A percentile compares a stretch with the other conserved stretches of the same genome.
These are phyloP conservation scores for Fusarium globosum DNA, from an alignment of 2,329 filamentous ascomycete species.

Conservation along the genomic window DNA sequence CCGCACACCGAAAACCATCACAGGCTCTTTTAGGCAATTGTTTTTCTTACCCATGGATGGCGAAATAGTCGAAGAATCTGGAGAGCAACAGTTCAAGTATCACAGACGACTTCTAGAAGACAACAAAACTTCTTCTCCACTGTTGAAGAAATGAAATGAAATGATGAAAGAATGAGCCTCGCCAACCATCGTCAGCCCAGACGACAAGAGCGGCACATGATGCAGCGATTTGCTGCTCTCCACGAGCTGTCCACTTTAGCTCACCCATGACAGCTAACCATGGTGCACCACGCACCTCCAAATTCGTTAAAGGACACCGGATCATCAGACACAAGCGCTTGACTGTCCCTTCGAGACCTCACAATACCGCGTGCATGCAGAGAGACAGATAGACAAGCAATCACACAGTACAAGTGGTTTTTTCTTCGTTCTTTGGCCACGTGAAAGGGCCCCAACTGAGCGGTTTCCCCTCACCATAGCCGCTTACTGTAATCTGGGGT, in stretches of 20 bases:
- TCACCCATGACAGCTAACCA: neutral
- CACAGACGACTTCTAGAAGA: neutral
- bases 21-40: neutral
- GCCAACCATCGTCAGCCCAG: conserved; percentile 18
- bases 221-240: conserved; percentile 13
- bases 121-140: neutral
- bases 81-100: neutral
- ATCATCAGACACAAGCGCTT: conserved; percentile 24
- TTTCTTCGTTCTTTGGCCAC: conserved; percentile 21
- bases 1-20: conserved; percentile 6
- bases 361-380: neutral
- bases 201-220: conserved; percentile 30
- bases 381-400: conserved; percentile 14
- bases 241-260: conserved; percentile 14
- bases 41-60: neutral
- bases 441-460: conserved; percentile 10
- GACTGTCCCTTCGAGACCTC: neutral
- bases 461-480: conserved; percentile 23
- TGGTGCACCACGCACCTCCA: conserved; percentile 6
- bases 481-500: conserved; percentile 21
- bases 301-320: conserved; percentile 25
- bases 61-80: neutral
- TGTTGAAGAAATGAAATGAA: conserved; percentile 10
- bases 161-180: neutral
- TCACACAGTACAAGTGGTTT: neutral